These are phyloP conservation scores for Albifimbria verrucaria DNA, from an alignment of 2,329 filamentous ascomycete genomes.

Conservation along the genomic window DNA sequence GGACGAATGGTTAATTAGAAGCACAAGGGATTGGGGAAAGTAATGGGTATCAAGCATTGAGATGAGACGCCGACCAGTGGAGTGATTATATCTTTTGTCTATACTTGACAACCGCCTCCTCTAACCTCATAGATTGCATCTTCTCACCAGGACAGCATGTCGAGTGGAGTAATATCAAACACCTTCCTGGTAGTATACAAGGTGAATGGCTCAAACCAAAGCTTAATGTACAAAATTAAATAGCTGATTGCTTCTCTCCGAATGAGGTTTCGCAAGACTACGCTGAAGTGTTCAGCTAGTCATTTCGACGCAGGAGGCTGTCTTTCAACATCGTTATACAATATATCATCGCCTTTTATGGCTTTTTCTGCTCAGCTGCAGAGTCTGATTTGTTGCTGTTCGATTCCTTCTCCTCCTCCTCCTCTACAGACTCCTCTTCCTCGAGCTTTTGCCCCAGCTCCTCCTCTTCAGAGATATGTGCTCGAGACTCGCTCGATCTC, in stretches of 20 bases:
- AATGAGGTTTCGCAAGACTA: not conserved
- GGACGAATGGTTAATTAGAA: too few relatives aligned
- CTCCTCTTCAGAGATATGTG: slow-evolving; percentile 48
- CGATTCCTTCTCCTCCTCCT: slow-evolving; percentile 22
- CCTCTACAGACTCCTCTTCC: slow-evolving; percentile 28
- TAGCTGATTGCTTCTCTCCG: not conserved
- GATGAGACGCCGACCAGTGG: not conserved
- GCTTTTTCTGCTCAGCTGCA: not conserved
- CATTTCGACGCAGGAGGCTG: too few relatives aligned
- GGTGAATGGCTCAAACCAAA: not conserved
- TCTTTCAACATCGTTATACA: too few relatives aligned
- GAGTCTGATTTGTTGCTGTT: too few relatives aligned
- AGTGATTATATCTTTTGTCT: not conserved
- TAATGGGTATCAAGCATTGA: not conserved
- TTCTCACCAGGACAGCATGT: too few relatives aligned
- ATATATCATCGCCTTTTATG: not conserved
- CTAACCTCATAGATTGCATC: too few relatives aligned
- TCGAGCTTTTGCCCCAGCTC: slow-evolving; percentile 44
- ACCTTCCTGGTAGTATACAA: not conserved
- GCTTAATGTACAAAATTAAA: not conserved
- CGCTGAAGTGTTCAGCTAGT: too few relatives aligned
- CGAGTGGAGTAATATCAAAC: not conserved
- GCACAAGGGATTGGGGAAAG: not conserved
- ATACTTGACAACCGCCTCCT: not conserved
- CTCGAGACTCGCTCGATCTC: slow-evolving; percentile 25